phyloP scores from a whole-genome alignment of 2,329 filamentous ascomycete species.

The Sarocladium kiliense region DNA sequence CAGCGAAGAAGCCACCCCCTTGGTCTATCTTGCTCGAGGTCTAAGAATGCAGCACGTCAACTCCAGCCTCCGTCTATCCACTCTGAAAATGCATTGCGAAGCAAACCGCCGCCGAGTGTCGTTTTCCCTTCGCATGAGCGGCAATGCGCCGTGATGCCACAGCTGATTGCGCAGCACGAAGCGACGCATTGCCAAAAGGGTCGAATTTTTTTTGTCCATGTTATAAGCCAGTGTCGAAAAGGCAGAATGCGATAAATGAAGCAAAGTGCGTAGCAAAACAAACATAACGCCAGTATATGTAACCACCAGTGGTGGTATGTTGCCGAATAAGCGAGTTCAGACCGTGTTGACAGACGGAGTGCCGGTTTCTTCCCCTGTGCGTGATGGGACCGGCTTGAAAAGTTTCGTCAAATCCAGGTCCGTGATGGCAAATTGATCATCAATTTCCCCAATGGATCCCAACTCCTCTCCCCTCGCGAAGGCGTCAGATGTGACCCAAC shows the following conservation, averaged over 20 bases:
- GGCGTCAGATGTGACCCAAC: conserved; percentile 59
- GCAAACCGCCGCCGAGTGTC: conserved; percentile 16
- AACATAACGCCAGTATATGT: conserved; percentile 6
- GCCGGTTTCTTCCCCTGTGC: conserved; percentile 36
- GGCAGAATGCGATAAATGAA: not conserved
- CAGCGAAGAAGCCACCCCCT: conserved; percentile 18
- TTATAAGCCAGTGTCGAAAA: conserved; percentile 6
- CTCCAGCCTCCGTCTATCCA: conserved; percentile 32
- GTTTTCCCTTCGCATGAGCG: not conserved
- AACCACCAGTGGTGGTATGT: conserved; percentile 8
- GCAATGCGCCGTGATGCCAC: not conserved
- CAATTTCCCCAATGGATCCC: conserved; percentile 63
- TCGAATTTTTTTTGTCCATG: conserved; percentile 6
- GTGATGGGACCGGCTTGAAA: conserved; percentile 53
- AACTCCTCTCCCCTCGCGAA: conserved; percentile 60
- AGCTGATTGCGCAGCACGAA: not conserved
- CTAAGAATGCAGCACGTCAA: conserved; percentile 32
- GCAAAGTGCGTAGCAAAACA: conserved; percentile 2
- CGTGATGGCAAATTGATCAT: conserved; percentile 58
- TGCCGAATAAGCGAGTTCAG: conserved; percentile 21
- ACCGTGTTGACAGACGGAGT: conserved; percentile 37
- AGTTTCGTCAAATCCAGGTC: conserved; percentile 67
- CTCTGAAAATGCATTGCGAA: conserved; percentile 29
- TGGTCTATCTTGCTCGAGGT: conserved; percentile 33
- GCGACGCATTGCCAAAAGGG: not conserved